Conservation (phyloP, 148 eudicot species). For the Rhododendron williamsianum region DNA sequence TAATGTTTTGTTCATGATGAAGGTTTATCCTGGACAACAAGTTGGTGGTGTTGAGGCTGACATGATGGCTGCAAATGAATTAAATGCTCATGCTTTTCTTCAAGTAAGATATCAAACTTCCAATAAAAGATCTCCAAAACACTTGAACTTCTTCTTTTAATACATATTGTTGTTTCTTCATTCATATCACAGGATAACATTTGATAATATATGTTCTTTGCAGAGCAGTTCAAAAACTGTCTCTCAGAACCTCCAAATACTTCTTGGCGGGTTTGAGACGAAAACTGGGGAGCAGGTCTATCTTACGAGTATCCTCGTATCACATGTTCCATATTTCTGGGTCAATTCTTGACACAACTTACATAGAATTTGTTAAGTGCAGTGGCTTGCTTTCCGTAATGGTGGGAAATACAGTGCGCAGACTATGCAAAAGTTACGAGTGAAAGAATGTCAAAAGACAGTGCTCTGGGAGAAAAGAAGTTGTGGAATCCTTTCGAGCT, state of each 20-base stretch:
- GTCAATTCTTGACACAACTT: neutral
- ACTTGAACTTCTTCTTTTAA: neutral
- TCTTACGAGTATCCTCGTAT: neutral
- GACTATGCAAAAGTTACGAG: constrained; percentile 76
- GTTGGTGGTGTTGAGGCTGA: constrained; percentile 90
- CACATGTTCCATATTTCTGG: neutral
- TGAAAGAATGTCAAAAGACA: constrained; percentile 44
- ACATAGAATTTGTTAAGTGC: constrained; percentile 16
- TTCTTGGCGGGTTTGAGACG: constrained; percentile 93
- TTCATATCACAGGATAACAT: neutral
- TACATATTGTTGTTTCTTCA: neutral
- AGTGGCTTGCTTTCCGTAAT: constrained; percentile 97
- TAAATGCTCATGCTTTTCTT: constrained; percentile 66
- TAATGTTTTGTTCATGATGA: constrained; percentile 12
- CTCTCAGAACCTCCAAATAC: constrained; percentile 23
- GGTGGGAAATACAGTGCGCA: constrained; percentile 83
- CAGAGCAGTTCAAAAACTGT: constrained; percentile 2
- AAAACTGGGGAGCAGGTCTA: constrained; percentile 95
- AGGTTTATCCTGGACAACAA: constrained; percentile 93
- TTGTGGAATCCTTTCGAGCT: constrained; percentile 79
- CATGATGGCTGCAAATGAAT: constrained; percentile 98
- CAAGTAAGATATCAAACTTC: constrained; percentile 38
- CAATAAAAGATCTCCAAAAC: constrained; percentile 1
- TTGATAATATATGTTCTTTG: neutral
- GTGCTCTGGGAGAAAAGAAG: constrained; percentile 35